Base-by-base conservation (phyloP, 169 alveolate genomes). In the Eimeria falciformis region DNA sequence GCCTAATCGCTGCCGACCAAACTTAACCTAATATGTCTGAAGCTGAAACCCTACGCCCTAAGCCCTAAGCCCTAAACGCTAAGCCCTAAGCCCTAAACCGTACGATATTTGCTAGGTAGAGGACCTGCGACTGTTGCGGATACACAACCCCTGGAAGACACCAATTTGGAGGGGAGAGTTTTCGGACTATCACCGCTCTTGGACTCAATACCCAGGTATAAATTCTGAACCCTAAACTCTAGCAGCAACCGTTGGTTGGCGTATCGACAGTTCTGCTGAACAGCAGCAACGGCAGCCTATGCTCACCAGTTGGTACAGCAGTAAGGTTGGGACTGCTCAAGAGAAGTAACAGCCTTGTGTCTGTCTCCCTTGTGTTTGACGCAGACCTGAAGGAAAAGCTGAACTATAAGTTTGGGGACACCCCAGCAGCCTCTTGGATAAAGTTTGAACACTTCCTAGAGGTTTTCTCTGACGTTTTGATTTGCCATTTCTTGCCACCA, bases 171-270 rank as follows among this genome's bases (percentile, higher is more conserved):
- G 77, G 33, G 92, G 92, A 27, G 92, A 66, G n/a, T 87, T 87
- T 29, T 27, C 86, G 2, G 92, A 87, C 47, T 50, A 87, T 14
- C 84, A 87, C 23, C 71, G 75, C 5, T 66, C 81, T n/a, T 87
- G 92, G 92, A 69, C 68, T 33, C 81, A 87, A 27, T 69, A 87
- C 47, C 92, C 92, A 11, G 91, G 91, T 83, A n/a, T n/a, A 47
- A 25, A 62, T 62, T 12, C 0, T 0, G 29, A 62, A 50, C 62
- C 62, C 7, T 14, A 50, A 7, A 50, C 14, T 50, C 62, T 40
- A n/a, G 3, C 14, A 12, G 62, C 56, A 37, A 17, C 62, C 37
- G 25, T 58, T 14, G 55, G 2, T n/a, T 33, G 7, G 37, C n/a
- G 18, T 9, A 17, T 29, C 37, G 12, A 25, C 86, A 23, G 46